Evolutionary conservation across 2,329 filamentous ascomycete species (phyloP), one percentile per base, ranked within the genome.

Genomic region (Leptographium lundbergii): DNA sequence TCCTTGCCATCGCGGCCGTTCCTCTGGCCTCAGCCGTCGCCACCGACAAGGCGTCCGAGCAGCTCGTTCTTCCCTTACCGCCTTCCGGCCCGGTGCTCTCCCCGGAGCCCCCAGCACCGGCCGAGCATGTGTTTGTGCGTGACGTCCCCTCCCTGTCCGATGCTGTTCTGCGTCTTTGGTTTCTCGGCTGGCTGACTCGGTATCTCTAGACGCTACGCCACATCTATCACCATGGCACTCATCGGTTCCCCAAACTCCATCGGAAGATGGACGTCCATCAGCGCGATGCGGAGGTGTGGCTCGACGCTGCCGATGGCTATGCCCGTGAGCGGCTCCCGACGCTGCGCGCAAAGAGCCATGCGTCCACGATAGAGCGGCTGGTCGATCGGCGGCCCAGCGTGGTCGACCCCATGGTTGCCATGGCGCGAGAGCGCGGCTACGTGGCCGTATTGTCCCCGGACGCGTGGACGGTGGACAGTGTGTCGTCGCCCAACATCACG

Each of bases 181-280:
- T 6, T 25, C 11, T n/a, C 3, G 17, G 60, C 64, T 59, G 2
- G 56, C 52, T 17, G n/a, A n/a, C 19, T 56, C 25, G 48, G 25
- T 7, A 14, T 65, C 64, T 22, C 7, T 11, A 80, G 75, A 84
- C 80, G 7, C 81, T 99, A 59, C 86, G 90, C 66, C 92, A 99
- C 72, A 86, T 97, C 67, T 94, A 89, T 73, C 91, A 96, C 70
- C 91, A 96, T 73, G 92, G 92, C 60, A 88, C 89, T 48, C 81
- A 92, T 70, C 75, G 81, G 65, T 82, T 95, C 65, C 91, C 91
- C 3, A 73, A 79, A 6, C 81, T 96, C 19, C 89, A 96, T 71
- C 81, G 86, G 60, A 85, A 83, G 65, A 78, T 87, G 62, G 90
- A 97, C 70, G 76, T 96, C 36, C 62, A 69, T 50, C 74, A 80